phyloP scores from a whole-genome alignment of 306 rosid species.

The Pterocarpus santalinus region DNA sequence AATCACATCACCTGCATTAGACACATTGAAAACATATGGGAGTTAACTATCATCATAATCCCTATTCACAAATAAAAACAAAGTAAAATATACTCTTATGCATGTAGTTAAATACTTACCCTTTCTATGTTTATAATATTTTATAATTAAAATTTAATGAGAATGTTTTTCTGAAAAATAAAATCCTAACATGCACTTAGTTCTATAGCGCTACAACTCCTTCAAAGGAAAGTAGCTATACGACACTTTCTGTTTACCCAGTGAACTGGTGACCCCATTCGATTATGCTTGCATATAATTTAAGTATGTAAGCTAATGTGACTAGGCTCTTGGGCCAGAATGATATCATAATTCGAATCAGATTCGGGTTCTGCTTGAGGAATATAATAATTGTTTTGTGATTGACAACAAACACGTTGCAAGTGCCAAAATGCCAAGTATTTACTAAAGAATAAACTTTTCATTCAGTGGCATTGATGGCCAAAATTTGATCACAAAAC shows the following conservation, averaged over 20 bases:
- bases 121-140: background rate
- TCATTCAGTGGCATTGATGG: slow-evolving; percentile 45
- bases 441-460: slow-evolving; percentile 41
- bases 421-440: slow-evolving; percentile 36
- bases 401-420: slow-evolving; percentile 39
- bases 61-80: background rate
- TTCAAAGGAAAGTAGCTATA: background rate
- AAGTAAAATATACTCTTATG: background rate
- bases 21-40: background rate
- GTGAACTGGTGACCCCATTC: background rate
- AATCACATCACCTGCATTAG: background rate
- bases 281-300: background rate
- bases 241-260: slow-evolving; percentile 15
- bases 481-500: slow-evolving; percentile 47
- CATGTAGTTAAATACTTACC: too few species aligned
- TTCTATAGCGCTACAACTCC: background rate
- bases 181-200: background rate
- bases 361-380: slow-evolving; percentile 36
- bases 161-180: background rate
- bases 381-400: slow-evolving; percentile 47
- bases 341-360: slow-evolving; percentile 31
- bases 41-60: background rate
- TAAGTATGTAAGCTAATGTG: background rate
- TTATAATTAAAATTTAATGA: background rate
- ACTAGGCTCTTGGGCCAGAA: slow-evolving; percentile 18